Evolutionary conservation across 2,329 filamentous ascomycete species (phyloP).

Genomic region (Davidsoniella eucalypti): DNA sequence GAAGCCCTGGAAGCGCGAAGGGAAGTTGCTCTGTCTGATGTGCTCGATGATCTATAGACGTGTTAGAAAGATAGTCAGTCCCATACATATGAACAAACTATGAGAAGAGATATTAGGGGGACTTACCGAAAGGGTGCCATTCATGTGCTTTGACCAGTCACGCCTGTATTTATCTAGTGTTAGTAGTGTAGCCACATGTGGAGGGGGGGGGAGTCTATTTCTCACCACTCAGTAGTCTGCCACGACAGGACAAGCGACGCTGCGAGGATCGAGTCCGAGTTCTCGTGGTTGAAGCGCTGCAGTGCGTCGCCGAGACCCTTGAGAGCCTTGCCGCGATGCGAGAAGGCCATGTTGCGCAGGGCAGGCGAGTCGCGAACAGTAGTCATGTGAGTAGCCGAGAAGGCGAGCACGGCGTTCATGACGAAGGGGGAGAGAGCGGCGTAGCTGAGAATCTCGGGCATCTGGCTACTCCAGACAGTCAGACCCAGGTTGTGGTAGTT

Average conservation of each 20-base stretch:
- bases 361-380: constrained; percentile 75
- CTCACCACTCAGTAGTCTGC: constrained; percentile 92
- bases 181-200: constrained; percentile 14
- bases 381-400: constrained; percentile 88
- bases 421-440: constrained; percentile 72
- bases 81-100: neutral
- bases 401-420: constrained; percentile 81
- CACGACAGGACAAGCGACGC: constrained; percentile 85
- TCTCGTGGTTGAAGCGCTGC: constrained; percentile 64
- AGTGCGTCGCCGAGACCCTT: constrained; percentile 82
- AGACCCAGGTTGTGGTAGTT: constrained; percentile 64
- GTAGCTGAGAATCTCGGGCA: constrained; percentile 64
- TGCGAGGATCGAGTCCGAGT: constrained; percentile 80
- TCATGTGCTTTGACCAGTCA: constrained; percentile 84
- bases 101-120: neutral
- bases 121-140: constrained; percentile 74
- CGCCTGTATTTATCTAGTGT: constrained; percentile 42
- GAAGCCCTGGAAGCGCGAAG: constrained; percentile 72
- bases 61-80: constrained; percentile 13
- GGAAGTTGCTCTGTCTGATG: constrained; percentile 63
- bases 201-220: neutral
- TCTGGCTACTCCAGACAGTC: constrained; percentile 82
- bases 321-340: constrained; percentile 72
- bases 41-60: constrained; percentile 46
- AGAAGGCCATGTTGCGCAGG: constrained; percentile 75